Base-by-base conservation (phyloP, 2,329 filamentous ascomycete genomes). In the Penicillium nordicum region DNA sequence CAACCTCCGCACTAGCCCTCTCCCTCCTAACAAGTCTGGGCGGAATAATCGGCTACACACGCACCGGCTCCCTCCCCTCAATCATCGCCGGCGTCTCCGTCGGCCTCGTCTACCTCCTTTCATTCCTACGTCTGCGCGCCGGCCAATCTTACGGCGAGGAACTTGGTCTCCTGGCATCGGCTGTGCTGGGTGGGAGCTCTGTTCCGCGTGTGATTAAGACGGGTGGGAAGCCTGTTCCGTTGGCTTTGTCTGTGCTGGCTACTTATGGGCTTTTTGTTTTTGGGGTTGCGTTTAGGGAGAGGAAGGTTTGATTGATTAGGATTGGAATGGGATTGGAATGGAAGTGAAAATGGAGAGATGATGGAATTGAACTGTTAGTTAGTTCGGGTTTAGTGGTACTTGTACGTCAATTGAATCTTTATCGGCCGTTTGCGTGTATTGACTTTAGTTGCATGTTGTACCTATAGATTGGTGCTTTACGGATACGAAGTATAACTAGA, bases 171-270 rank as follows among this genome's bases (percentile, higher is more conserved):
- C 80, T 97, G 42, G 94, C 94, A 5, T 96, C 90, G 0, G 68
- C 91, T n/a, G 78, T 97, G 27, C 82, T 99, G 36, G 93, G 83
- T 2, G 92, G 91, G 21, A 89, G 89, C 41, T 88, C 90, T 2
- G 87, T 97, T 58, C 94, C 94, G 12, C 84, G 94, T 50, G 94
- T 92, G 5, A 86, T 99, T 69, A 90, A 86, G 73, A 83, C 87
- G 41, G 81, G 83, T 66, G 71, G 70, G 10, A 99, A 97, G 82
- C 89, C 90, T 0, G 84, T 99, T 50, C 93, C 94, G 0, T 81
- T 89, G 54, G 84, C 87, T 11, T 78, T 99, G 69, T 93, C 90
- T 69, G 69, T 92, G 46, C 71, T 97, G 69, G 91, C 93, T 14
- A 79, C 86, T 10, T 90, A 90, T 72, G 93, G 93, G 16, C 71